Base-by-base conservation (phyloP, 108 stramenopile genomes). In the Skeletonema grethae region DNA sequence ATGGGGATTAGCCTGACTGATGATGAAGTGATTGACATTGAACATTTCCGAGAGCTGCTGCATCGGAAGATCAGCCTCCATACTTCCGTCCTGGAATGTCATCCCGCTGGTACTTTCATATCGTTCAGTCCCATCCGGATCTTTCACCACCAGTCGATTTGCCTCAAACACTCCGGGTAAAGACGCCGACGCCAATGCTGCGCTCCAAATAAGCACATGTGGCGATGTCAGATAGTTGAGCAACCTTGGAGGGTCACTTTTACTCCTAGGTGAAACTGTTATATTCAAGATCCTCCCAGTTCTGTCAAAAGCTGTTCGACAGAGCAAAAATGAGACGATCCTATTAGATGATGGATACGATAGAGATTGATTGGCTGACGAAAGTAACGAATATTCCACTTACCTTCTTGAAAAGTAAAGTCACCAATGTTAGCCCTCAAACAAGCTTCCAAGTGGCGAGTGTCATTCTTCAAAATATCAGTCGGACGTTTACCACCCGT, bases 271-370 rank as follows among this genome's bases (percentile, higher is more conserved):
- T 0, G 96, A 92, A 7, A 98, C 99, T 32, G 93, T 97, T 57
- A 99, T 98, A 88, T 99, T 99, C 53, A 98, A 81, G 73, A 99
- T 98, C 7, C 99, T 85, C 16, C 98, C 98, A 32, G 99, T 99
- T 48, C 97, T 82, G 80, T 98, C 98, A 75, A 98, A 99, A 0
- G 98, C 99, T 85, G 25, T 28, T 28, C 25, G 25, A 28, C 25
- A 1, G 25, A 28, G 25, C 25, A 28, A 28, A 28, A 28, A 28
- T 28, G 25, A 28, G 25, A 28, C 25, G 25, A 28, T 28, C 25
- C 25, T 28, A 28, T 28, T 28, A 28, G 25, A 28, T 28, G 25
- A 28, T 28, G 25, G 25, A 28, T 1, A 28, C 25, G 25, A 28
- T 28, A 28, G 25, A 28, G 25, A 28, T 28, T 28, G 25, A 28